phyloP scores from a whole-genome alignment of 176 grass and related monocot species.

The Musa acuminata region DNA sequence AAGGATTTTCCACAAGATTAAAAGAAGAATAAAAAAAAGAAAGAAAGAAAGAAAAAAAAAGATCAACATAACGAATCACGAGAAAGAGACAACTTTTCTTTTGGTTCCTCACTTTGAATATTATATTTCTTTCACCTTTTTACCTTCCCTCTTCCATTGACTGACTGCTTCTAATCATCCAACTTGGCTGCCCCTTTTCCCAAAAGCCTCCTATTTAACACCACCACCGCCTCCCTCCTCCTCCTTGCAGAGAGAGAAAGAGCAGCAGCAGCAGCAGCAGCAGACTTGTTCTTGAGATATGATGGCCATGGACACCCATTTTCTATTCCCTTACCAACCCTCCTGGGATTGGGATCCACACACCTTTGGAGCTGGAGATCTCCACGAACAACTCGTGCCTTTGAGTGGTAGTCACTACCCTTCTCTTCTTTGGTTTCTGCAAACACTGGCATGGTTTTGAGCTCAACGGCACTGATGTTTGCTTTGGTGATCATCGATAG shows the following conservation, averaged over 20 bases:
- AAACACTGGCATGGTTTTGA: not conserved
- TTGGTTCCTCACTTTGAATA: constrained; percentile 67
- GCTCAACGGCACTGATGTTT: not conserved
- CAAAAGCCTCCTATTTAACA: constrained; percentile 70
- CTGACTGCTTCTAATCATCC: constrained; percentile 23
- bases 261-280: not conserved
- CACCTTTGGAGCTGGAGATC: constrained; percentile 27
- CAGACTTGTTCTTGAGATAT: constrained; percentile 15
- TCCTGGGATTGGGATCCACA: constrained; percentile 37
- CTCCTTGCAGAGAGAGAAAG: constrained; percentile 10
- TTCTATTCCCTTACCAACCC: constrained; percentile 13
- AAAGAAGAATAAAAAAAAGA: not conserved
- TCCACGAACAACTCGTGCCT: constrained; percentile 50
- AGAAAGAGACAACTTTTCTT: constrained; percentile 64
- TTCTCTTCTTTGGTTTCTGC: not conserved
- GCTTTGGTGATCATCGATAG: not conserved
- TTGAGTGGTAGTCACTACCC: constrained; percentile 8
- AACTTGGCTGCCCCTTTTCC: constrained; percentile 23
- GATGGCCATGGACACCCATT: constrained; percentile 35
- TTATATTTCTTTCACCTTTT: constrained; percentile 12
- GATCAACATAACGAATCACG: constrained; percentile 64
- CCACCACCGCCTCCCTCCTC: constrained; percentile 15
- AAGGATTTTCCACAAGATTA: no score
- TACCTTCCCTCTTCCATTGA: constrained; percentile 28
- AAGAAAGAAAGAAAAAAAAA: not conserved